phyloP scores from a whole-genome alignment of 805 yeast species.

The Barnettozyma salicaria region DNA sequence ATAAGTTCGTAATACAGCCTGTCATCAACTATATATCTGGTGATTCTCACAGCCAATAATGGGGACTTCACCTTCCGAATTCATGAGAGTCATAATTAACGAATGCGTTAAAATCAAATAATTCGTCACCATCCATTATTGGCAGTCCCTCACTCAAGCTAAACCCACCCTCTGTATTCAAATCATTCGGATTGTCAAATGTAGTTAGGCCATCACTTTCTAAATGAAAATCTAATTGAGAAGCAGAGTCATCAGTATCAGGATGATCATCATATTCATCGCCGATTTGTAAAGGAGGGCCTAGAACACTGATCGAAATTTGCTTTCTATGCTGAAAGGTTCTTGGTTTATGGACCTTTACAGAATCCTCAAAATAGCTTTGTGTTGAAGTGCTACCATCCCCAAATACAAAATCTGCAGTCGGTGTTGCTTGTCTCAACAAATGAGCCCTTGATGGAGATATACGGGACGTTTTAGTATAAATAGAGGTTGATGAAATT shows the following conservation, averaged over 20 bases:
- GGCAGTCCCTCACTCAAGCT: neutral
- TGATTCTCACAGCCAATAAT: neutral
- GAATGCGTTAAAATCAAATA: conserved; percentile 24
- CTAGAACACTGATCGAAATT: conserved; percentile 16
- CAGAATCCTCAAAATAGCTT: conserved; percentile 10
- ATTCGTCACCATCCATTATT: conserved; percentile 12
- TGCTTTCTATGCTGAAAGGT: conserved; percentile 9
- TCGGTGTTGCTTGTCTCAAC: conserved; percentile 17
- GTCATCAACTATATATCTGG: too few relatives aligned
- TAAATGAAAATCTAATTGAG: conserved; percentile 8
- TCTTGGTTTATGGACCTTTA: conserved; percentile 14
- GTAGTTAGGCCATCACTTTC: too few relatives aligned
- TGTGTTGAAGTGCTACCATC: conserved; percentile 12
- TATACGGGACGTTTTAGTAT: conserved; percentile 13
- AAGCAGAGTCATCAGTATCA: conserved; percentile 11
- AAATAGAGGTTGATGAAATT: conserved; percentile 17
- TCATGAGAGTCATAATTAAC: conserved; percentile 14
- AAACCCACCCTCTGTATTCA: too few relatives aligned
- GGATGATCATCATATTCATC: conserved; percentile 8
- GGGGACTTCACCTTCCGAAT: neutral
- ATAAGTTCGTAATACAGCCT: too few relatives aligned
- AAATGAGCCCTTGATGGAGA: conserved; percentile 21
- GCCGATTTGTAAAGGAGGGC: conserved; percentile 19
- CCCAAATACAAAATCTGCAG: conserved; percentile 18
- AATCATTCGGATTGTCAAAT: too few relatives aligned